Evolutionary conservation across 2,329 filamentous ascomycete species (phyloP).

Genomic region (Tolypocladium sp.): DNA sequence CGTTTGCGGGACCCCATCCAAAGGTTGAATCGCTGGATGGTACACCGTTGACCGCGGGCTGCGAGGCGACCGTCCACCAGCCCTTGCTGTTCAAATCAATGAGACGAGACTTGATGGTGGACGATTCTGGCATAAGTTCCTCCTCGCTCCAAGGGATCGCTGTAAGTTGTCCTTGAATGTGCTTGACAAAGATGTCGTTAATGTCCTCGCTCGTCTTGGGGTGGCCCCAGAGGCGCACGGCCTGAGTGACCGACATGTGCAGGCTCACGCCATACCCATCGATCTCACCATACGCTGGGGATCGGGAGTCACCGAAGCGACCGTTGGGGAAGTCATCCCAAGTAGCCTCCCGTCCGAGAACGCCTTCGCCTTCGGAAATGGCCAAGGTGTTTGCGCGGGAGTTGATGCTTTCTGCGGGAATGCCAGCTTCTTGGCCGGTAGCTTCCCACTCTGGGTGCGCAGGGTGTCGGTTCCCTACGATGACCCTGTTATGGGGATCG

Average conservation of each 20-base stretch:
- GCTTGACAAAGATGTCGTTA: slow-evolving; percentile 67
- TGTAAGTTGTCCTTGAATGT: slow-evolving; percentile 68
- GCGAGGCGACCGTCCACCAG: slow-evolving; percentile 95
- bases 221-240: slow-evolving; percentile 75
- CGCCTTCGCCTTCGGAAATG: slow-evolving; percentile 88
- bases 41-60: slow-evolving; percentile 85
- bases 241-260: slow-evolving; percentile 79
- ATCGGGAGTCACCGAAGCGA: slow-evolving; percentile 86
- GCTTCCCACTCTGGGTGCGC: slow-evolving; percentile 60
- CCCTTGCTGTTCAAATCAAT: slow-evolving; percentile 68
- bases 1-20: slow-evolving; percentile 86
- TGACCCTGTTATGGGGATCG: slow-evolving; percentile 78
- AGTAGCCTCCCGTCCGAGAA: slow-evolving; percentile 84
- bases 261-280: slow-evolving; percentile 97
- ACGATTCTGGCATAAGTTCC: slow-evolving; percentile 73
- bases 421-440: slow-evolving; percentile 64
- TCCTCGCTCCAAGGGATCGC: slow-evolving; percentile 94
- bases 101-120: slow-evolving; percentile 68
- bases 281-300: slow-evolving; percentile 90
- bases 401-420: slow-evolving; percentile 67
- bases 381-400: slow-evolving; percentile 77
- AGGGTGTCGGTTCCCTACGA: slow-evolving; percentile 57
- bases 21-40: slow-evolving; percentile 69
- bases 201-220: slow-evolving; percentile 66
- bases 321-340: slow-evolving; percentile 99